A percentile compares a stretch with the other conserved stretches of the same genome.
phyloP scores from a whole-genome alignment of 345 rosid species.

The Gossypioides kirkii region DNA sequence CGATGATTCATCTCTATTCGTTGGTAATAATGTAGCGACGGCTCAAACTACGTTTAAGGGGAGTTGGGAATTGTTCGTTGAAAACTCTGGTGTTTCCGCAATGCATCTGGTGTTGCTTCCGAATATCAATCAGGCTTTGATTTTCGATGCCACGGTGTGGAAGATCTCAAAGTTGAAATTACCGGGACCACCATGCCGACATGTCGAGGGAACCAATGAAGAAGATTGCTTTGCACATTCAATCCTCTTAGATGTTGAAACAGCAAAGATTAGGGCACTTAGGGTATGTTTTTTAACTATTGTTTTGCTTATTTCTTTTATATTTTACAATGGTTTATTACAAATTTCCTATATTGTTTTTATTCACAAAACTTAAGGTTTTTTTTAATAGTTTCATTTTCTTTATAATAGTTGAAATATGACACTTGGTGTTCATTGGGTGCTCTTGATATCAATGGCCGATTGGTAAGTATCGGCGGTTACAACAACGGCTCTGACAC shows the following conservation, averaged over 20 bases:
- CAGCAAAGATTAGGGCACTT: constrained; percentile 39
- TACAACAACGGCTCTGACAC: constrained; percentile 60
- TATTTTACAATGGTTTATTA: too few species aligned
- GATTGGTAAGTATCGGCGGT: constrained; percentile 76
- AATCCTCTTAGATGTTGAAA: constrained; percentile 43
- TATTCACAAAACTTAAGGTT: background rate
- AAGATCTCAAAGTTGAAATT: constrained; percentile 39
- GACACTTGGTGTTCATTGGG: constrained; percentile 99
- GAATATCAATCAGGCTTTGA: constrained; percentile 45
- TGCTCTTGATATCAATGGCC: constrained; percentile 60
- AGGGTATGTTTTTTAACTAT: constrained; percentile 20
- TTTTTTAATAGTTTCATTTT: background rate
- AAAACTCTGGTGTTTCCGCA: constrained; percentile 73
- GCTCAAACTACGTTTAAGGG: constrained; percentile 27
- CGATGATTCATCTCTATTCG: too few species aligned
- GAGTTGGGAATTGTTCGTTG: constrained; percentile 46
- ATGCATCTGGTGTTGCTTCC: constrained; percentile 81
- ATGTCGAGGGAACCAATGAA: constrained; percentile 19
- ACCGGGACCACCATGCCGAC: constrained; percentile 42
- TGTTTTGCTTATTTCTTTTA: too few species aligned
- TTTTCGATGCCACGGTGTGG: constrained; percentile 77
- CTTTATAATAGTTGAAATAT: constrained; percentile 38
- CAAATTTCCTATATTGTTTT: too few species aligned
- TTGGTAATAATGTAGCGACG: too few species aligned
- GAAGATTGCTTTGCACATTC: constrained; percentile 76